Evolutionary conservation across 805 yeast genomes (phyloP), one percentile per base, ranked within the genome.

Genomic region (Saccharomyces paradoxus): DNA sequence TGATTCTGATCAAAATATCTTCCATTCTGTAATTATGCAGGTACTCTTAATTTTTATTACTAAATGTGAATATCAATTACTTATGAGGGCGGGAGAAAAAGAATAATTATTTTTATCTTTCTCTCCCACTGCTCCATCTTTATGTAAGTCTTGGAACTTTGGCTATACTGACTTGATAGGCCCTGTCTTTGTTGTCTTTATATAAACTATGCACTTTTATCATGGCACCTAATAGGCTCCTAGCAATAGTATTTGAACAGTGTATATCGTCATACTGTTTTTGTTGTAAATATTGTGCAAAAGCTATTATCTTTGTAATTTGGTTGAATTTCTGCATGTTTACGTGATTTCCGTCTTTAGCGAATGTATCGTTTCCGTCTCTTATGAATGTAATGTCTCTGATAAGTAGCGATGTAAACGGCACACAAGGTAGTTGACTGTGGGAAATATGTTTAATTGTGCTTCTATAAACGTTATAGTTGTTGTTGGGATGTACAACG

Each of bases 321-420:
- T 82, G 84, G 68, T 78, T 76, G 63, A 84, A 84, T 65, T 87
- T 87, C 65, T 86, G 94, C 58, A 87, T 80, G 63, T 87, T 86
- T 63, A 87, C 81, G 17, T 17, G 13, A 58, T 85, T 73, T 53
- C 73, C 74, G 26, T 78, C 71, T 48, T 74, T 71, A 49, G 74
- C 61, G 74, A 78, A 74, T 5, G 74, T 68, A 57, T 82, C 80
- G 64, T 87, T 87, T n/a, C 94, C 92, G 60, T 87, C 95, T 51
- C 83, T 79, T n/a, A 86, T 81, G 71, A 87, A 86, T 0, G 91
- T 86, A 62, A 87, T 74, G 69, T 87, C 96, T 69, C 86, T 94
- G 48, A 87, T 71, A 66, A 85, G 87, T 53, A 87, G 71, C 49
- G 86, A 83, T 55, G 87, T 77, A 65, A 86, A 87, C 17, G 96